Evolutionary conservation across 2,329 filamentous ascomycete species (phyloP), one percentile per base, ranked within the genome.

Genomic region (Pezicula neosporulosa): DNA sequence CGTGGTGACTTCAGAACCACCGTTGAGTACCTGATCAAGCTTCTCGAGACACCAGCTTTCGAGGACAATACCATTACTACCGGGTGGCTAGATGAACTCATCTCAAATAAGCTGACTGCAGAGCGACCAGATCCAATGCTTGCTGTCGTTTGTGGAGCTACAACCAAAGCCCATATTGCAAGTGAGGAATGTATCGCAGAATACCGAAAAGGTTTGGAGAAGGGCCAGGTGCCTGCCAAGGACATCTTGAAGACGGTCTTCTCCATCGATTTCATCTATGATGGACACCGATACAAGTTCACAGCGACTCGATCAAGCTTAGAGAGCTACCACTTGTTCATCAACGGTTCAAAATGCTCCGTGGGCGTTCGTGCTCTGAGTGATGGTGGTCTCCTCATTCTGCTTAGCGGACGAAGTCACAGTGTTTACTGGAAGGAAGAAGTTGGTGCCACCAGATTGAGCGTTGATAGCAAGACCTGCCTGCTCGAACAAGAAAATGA

Each of bases 391-490:
- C 82, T 99, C 10, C 81, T 99, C 51, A 84, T 99, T 57, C 82
- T 99, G 18, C 83, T 99, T 41, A 86, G 87, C 64, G 94, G 94
- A 55, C 90, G 90, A 71, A 96, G 90, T 62, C 94, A 99, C 84
- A 99, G 94, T 67, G 86, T 97, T 56, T 99, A 99, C 83, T 99
- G 94, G 94, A 97, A 97, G 75, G 94, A 99, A 68, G 94, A 99
- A 71, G 90, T 96, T 44, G 92, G 92, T 51, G 94, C 93, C 36
- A 97, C 94, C 47, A 92, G 94, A 69, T 75, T 99, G 61, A 97
- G 92, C 28, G 92, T 99, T 21, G 94, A 99, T 69, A 90, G 91
- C 78, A 99, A 97, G 84, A 99, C 94, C 28, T 97, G 93, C 70
- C 75, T 99, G 66, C 83, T 99, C 35, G 94, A 99, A 80, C 91